phyloP scores from a whole-genome alignment of 345 rosid genomes.

The Rhodamnia argentea region DNA sequence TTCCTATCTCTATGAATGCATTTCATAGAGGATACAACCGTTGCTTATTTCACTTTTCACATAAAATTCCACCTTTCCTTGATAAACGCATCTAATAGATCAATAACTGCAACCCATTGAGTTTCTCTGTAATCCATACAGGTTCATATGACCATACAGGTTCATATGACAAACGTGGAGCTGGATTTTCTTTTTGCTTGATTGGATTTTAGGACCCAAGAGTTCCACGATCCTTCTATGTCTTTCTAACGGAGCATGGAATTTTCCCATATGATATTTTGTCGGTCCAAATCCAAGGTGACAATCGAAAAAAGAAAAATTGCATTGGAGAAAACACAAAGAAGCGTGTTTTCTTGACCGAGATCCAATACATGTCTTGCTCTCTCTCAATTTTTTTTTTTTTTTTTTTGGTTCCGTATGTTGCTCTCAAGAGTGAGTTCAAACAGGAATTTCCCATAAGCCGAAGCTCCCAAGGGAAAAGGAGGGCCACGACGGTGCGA shows the following conservation, averaged over 20 bases:
- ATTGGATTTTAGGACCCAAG: background rate
- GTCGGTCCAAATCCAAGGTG: background rate
- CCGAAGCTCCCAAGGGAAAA: background rate
- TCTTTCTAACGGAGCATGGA: background rate
- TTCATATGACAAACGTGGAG: background rate
- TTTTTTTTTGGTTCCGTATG: no score
- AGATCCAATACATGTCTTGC: background rate
- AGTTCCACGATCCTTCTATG: background rate
- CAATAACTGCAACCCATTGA: background rate
- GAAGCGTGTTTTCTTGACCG: background rate
- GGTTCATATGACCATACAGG: background rate
- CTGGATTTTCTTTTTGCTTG: background rate
- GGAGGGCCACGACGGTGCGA: background rate
- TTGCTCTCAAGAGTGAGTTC: no score
- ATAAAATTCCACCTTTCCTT: background rate
- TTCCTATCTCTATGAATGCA: background rate
- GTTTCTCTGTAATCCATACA: background rate
- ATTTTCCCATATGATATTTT: background rate
- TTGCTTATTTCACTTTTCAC: background rate
- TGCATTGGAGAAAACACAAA: no score
- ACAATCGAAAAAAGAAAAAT: no score
- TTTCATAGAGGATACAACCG: background rate
- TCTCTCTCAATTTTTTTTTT: background rate
- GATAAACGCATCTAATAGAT: background rate
- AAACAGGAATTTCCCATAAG: background rate